Evolutionary conservation across 2,329 filamentous ascomycete species (phyloP).

Genomic region (Pezicula carpinea): DNA sequence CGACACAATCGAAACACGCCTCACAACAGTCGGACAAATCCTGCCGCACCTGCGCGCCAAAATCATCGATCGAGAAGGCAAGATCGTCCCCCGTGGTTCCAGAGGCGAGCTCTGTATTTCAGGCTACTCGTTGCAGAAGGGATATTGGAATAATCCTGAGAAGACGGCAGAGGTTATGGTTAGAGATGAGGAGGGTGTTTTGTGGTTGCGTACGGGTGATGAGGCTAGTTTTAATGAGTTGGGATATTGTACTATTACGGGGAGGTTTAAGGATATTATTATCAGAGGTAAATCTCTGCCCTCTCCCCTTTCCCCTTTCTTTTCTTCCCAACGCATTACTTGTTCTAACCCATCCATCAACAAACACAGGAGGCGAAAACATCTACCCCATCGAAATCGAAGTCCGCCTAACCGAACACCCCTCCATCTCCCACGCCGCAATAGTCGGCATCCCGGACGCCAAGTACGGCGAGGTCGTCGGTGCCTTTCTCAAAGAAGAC

Average conservation of each 20-base stretch:
- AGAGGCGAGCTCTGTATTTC: constrained; percentile 61
- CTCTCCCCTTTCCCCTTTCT: not conserved
- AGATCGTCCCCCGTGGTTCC: constrained; percentile 46
- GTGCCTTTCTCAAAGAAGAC: constrained; percentile 46
- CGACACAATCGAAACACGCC: constrained; percentile 60
- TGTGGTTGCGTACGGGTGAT: constrained; percentile 51
- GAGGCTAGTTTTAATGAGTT: constrained; percentile 45
- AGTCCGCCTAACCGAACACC: constrained; percentile 56
- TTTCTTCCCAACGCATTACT: not conserved
- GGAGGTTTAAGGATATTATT: constrained; percentile 66
- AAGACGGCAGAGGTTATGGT: constrained; percentile 26
- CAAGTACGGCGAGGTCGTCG: constrained; percentile 61
- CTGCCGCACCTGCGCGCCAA: constrained; percentile 75
- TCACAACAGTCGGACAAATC: constrained; percentile 70
- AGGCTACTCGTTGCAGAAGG: constrained; percentile 55
- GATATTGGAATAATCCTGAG: constrained; percentile 55
- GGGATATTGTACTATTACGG: constrained; percentile 51
- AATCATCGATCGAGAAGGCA: constrained; percentile 52
- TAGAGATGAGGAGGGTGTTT: constrained; percentile 21
- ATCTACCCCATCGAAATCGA: constrained; percentile 63
- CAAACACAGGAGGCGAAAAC: constrained; percentile 42
- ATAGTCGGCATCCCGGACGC: constrained; percentile 60
- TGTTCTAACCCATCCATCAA: not conserved
- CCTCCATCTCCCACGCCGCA: constrained; percentile 50
- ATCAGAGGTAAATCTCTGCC: constrained; percentile 46